Conservation (phyloP, 768 basidiomycete genomes). For the Pleurotus ostreatus region DNA sequence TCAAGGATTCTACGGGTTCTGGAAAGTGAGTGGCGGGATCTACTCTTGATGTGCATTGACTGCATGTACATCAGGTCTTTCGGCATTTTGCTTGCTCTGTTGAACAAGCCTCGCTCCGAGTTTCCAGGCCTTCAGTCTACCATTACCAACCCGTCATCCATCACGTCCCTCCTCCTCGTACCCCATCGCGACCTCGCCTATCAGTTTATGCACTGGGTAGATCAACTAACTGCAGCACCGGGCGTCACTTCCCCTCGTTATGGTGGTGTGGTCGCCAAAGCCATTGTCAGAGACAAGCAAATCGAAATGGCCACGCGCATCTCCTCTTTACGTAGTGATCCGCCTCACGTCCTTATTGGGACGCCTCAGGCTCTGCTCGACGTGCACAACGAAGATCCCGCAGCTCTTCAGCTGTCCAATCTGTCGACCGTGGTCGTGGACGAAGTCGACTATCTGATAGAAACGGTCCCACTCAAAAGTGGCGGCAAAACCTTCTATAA, state of each 20-base stretch:
- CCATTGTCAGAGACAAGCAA: conserved; percentile 53
- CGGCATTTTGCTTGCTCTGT: conserved; percentile 59
- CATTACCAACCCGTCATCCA: conserved; percentile 21
- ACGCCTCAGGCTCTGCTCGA: conserved; percentile 71
- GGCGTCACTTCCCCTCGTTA: conserved; percentile 26
- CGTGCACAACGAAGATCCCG: conserved; percentile 38
- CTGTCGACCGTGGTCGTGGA: conserved; percentile 66
- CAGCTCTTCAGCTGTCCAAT: conserved; percentile 38
- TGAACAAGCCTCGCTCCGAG: conserved; percentile 45
- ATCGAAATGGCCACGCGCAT: conserved; percentile 37
- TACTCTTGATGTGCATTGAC: not conserved
- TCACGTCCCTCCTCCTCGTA: conserved; percentile 60
- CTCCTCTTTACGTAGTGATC: conserved; percentile 30
- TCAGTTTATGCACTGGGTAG: conserved; percentile 65
- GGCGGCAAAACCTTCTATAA: conserved; percentile 32
- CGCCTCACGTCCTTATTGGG: conserved; percentile 66
- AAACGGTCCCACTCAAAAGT: conserved; percentile 41
- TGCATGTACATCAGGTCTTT: conserved; percentile 54
- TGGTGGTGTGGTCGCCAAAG: conserved; percentile 48
- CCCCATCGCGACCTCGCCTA: conserved; percentile 72
- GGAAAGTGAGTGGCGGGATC: conserved; percentile 60
- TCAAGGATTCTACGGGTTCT: conserved; percentile 71
- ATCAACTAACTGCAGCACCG: conserved; percentile 36
- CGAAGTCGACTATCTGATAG: conserved; percentile 72
- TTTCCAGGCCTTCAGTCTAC: conserved; percentile 3